Conservation (phyloP, 441 rosid species). For the Pelargonium australe region DNA sequence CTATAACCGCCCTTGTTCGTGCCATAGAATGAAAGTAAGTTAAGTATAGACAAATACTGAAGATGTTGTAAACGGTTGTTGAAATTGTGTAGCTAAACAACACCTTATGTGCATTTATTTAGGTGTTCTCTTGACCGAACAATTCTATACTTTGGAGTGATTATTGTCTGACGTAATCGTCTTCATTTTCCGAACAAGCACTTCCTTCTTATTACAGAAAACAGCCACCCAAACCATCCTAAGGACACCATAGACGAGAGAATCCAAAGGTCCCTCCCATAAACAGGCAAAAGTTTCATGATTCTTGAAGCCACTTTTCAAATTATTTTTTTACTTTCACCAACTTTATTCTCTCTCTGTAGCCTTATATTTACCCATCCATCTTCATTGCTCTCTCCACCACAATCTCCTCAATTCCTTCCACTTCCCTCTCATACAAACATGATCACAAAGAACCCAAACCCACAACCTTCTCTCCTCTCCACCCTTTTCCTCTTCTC, state of each 20-base stretch:
- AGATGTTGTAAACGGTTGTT: too few relatives aligned
- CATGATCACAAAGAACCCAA: constrained; percentile 22
- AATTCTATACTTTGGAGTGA: too few relatives aligned
- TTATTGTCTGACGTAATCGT: too few relatives aligned
- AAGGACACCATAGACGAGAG: neutral
- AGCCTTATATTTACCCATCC: constrained; percentile 30
- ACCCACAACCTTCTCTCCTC: constrained; percentile 12
- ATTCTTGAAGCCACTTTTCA: constrained; percentile 24
- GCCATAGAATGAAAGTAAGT: too few relatives aligned
- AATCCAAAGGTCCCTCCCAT: constrained; percentile 3
- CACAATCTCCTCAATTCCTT: neutral
- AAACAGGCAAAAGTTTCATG: constrained; percentile 20
- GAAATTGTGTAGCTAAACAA: too few relatives aligned
- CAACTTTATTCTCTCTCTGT: constrained; percentile 24
- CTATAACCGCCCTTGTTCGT: too few relatives aligned
- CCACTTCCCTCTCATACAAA: constrained; percentile 12
- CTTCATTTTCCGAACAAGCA: too few relatives aligned
- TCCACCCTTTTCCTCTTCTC: constrained; percentile 6
- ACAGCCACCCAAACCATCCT: neutral
- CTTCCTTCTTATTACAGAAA: neutral
- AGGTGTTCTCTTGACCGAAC: too few relatives aligned
- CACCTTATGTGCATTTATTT: too few relatives aligned
- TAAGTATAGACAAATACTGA: too few relatives aligned
- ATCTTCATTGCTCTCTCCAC: constrained; percentile 8
- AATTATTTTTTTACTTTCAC: constrained; percentile 6